phyloP scores from a whole-genome alignment of 345 rosid species.

The Lepidium aucheri region DNA sequence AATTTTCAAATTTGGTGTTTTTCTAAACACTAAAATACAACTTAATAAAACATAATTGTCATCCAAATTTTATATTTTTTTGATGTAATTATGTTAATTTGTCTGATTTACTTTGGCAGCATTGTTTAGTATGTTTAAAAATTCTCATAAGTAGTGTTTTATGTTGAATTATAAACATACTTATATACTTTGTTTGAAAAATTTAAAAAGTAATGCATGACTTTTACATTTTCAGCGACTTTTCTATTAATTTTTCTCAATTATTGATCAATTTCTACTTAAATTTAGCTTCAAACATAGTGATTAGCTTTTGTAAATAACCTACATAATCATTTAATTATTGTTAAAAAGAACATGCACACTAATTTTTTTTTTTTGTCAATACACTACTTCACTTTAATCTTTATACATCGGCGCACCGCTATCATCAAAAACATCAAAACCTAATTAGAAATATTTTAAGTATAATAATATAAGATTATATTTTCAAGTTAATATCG shows the following conservation, averaged over 20 bases:
- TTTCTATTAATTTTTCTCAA: background rate
- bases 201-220: background rate
- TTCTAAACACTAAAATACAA: background rate
- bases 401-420: constrained; percentile 23
- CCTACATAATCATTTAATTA: background rate
- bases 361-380: no score
- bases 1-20: background rate
- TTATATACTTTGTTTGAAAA: background rate
- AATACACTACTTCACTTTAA: constrained; percentile 15
- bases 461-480: background rate
- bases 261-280: background rate
- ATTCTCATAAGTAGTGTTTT: background rate
- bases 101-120: no score
- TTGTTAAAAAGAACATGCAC: constrained; percentile 15
- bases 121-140: no score
- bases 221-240: background rate
- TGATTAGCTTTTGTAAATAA: background rate
- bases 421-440: constrained; percentile 12
- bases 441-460: no score
- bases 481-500: background rate
- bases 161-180: background rate
- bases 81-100: background rate
- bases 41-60: background rate
- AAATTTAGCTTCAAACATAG: background rate
- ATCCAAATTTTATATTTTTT: background rate